Conservation (phyloP, 768 basidiomycete species). For the Ramaria sp. region DNA sequence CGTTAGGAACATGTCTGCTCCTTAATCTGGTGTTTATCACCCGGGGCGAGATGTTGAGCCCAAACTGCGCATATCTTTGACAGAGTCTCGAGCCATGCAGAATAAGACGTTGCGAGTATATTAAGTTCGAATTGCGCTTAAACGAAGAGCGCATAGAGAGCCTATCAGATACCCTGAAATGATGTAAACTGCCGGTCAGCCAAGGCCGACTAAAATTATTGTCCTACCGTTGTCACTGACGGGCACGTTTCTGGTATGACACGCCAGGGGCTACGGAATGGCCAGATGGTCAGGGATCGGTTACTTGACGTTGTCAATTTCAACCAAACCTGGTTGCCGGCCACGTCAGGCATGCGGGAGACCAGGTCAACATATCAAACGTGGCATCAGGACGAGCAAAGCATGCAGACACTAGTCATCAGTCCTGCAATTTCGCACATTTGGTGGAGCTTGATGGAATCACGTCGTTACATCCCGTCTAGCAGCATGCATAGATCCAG, state of each 20-base stretch:
- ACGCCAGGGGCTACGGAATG: neutral
- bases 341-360: neutral
- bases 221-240: neutral
- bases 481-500: neutral
- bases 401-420: neutral
- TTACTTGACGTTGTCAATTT: neutral
- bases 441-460: neutral
- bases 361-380: neutral
- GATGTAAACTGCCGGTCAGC: neutral
- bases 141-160: neutral
- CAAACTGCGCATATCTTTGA: no score
- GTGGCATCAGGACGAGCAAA: neutral
- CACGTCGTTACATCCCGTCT: neutral
- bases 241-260: no score
- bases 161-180: neutral
- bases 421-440: neutral
- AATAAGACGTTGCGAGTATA: neutral
- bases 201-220: neutral
- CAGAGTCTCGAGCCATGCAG: neutral
- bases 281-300: neutral
- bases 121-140: neutral
- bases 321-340: neutral
- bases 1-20: no score
- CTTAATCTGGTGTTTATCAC: no score
- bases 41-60: no score